Conservation (phyloP, 2,329 filamentous ascomycete genomes). For the Neofusicoccum sp. region DNA sequence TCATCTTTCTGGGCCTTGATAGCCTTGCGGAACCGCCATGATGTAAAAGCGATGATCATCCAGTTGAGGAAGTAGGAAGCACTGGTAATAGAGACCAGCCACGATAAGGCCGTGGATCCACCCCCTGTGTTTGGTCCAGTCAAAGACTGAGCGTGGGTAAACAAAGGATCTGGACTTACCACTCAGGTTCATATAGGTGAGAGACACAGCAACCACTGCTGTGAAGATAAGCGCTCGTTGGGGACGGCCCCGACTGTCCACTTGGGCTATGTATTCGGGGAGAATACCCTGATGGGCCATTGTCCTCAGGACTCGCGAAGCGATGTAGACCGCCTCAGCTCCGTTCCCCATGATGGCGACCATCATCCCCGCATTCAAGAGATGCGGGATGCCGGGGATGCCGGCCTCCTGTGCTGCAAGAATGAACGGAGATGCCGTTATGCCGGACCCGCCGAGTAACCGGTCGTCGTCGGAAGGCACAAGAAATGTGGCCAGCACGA, state of each 20-base stretch:
- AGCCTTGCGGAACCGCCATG: constrained; percentile 31
- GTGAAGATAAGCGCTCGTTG: not conserved
- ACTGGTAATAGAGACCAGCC: constrained; percentile 30
- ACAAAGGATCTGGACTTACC: not conserved
- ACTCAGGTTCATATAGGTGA: too few species aligned
- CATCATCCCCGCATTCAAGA: constrained; percentile 35
- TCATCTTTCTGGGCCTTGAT: constrained; percentile 26
- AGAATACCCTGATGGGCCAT: constrained; percentile 31
- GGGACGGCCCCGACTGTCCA: not conserved
- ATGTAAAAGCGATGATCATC: constrained; percentile 34
- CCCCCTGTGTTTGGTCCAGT: constrained; percentile 18
- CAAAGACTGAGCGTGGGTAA: not conserved
- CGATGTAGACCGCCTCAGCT: constrained; percentile 33
- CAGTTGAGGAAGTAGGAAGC: constrained; percentile 34
- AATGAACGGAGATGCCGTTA: constrained; percentile 33
- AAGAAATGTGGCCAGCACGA: constrained; percentile 26
- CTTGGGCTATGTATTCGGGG: not conserved
- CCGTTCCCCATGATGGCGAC: constrained; percentile 31
- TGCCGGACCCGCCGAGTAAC: constrained; percentile 25
- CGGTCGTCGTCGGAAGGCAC: constrained; percentile 12
- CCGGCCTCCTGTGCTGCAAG: constrained; percentile 30
- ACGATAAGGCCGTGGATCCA: constrained; percentile 28
- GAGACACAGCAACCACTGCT: not conserved
- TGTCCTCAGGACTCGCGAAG: constrained; percentile 32
- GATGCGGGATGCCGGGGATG: constrained; percentile 28